Base-by-base conservation (phyloP, 805 yeast genomes). In the Brettanomyces bruxellensis region DNA sequence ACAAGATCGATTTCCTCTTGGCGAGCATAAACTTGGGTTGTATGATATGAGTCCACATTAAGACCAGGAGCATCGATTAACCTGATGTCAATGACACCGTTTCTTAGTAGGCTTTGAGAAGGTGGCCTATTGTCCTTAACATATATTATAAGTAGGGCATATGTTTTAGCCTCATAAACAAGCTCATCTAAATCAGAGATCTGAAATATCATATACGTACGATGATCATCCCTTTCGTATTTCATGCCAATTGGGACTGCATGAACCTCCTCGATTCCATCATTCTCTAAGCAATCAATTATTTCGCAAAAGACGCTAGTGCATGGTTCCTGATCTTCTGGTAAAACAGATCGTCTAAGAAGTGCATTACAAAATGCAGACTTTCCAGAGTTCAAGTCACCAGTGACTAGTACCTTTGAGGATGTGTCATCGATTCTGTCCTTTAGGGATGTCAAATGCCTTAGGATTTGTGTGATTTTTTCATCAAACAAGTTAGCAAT, bases 301-400 rank as follows among this genome's bases (percentile, higher is more conserved):
- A 95, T 91, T 65, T 95, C 99, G 61, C 96, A 90, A 58, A 95
- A 95, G 0, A 93, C 96, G 50, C 86, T 82, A 0, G 99, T 93
- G 57, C 97, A 89, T 2, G 99, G 99, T 60, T 93, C 95, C 59
- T 93, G 99, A 64, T 93, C 99, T 58, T 86, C 95, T 0, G 99
- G 99, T 42, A 93, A 66, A 3, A 93, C 65, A 43, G 79, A 76
- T 44, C 93, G 74, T 53, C 90, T 72, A 49, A 93, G 67, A 38
- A 93, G 68, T 1, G 96, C 91, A 60, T 93, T 93, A 65, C 99
- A 93, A 56, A 93, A 88, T 1, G 96, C 86, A 1, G 97, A 88
- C 59, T 93, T 93, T 3, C 99, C 99, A 0, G 99, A 85, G 60
- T 93, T 93, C 53, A 93, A 74, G 62, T 93, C 99, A 44, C 99